These are phyloP conservation scores for Corniculantispora saksenae DNA, from an alignment of 2,329 filamentous ascomycete species.

Conservation along the genomic window DNA sequence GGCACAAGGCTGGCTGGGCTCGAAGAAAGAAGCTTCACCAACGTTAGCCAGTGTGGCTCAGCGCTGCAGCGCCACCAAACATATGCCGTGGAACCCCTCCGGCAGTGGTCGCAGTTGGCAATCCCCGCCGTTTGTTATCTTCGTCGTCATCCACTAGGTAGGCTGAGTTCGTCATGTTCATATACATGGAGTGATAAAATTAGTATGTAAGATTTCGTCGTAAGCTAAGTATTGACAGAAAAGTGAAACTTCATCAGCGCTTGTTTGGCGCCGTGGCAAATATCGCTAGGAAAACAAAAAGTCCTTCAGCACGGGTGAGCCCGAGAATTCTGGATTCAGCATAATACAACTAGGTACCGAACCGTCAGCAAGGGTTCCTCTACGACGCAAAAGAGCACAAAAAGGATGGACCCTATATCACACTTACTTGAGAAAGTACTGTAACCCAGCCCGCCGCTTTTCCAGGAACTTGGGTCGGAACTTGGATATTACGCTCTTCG, in stretches of 20 bases:
- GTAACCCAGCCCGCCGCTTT: constrained; percentile 75
- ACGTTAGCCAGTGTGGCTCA: not conserved
- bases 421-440: constrained; percentile 89
- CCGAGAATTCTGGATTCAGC: constrained; percentile 26
- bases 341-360: constrained; percentile 24
- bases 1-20: constrained; percentile 4
- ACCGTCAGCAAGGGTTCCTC: constrained; percentile 22
- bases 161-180: not conserved
- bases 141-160: not conserved
- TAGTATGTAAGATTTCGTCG: not conserved
- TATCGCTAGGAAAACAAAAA: constrained; percentile 25
- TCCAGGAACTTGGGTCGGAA: constrained; percentile 86
- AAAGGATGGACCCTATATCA: not conserved
- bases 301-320: constrained; percentile 27
- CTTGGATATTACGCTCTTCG: constrained; percentile 86
- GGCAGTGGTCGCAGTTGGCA: too few relatives aligned
- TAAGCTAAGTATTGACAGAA: not conserved
- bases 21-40: not conserved
- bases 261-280: not conserved
- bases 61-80: not conserved
- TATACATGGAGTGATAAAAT: not conserved
- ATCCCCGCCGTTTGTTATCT: not conserved
- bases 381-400: not conserved
- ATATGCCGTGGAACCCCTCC: not conserved
- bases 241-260: not conserved